Conservation (phyloP, 805 yeast species). For the Kazachstania bromeliacearum region DNA sequence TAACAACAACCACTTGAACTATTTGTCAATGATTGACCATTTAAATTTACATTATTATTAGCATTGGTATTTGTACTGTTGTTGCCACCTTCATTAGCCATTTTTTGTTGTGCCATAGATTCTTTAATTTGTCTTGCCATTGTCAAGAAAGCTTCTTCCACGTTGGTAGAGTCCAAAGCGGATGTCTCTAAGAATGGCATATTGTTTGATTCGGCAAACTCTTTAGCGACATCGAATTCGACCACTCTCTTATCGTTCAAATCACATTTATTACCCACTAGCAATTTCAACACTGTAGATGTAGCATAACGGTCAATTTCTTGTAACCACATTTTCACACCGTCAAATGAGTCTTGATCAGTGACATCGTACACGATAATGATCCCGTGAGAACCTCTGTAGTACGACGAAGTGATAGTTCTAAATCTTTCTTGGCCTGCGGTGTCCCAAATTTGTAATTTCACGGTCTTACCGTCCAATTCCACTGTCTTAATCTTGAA, state of each 20-base stretch:
- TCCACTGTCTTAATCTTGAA: conserved; percentile 85
- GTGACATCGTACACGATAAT: conserved; percentile 97
- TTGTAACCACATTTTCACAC: conserved; percentile 97
- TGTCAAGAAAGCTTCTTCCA: conserved; percentile 95
- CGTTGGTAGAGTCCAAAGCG: conserved; percentile 90
- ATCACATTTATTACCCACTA: conserved; percentile 96
- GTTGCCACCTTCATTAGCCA: conserved; percentile 18
- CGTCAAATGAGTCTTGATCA: conserved; percentile 91
- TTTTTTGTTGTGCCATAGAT: conserved; percentile 67
- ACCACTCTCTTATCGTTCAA: conserved; percentile 89
- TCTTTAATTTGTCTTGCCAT: conserved; percentile 98
- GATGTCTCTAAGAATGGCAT: conserved; percentile 95
- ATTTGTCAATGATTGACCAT: conserved; percentile 52
- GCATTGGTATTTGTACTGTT: conserved; percentile 27
- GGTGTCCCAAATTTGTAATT: conserved; percentile 98
- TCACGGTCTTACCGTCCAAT: conserved; percentile 92
- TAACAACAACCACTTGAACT: conserved; percentile 43
- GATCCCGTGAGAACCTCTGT: conserved; percentile 98
- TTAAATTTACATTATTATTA: conserved; percentile 61
- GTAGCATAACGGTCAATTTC: conserved; percentile 98
- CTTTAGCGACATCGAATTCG: conserved; percentile 92
- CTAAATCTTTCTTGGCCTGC: conserved; percentile 98
- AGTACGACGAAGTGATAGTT: conserved; percentile 93
- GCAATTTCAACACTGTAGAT: conserved; percentile 89
- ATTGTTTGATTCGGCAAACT: conserved; percentile 85